Base-by-base conservation (phyloP, 148 eudicot genomes). In the Gaultheria prostrata region DNA sequence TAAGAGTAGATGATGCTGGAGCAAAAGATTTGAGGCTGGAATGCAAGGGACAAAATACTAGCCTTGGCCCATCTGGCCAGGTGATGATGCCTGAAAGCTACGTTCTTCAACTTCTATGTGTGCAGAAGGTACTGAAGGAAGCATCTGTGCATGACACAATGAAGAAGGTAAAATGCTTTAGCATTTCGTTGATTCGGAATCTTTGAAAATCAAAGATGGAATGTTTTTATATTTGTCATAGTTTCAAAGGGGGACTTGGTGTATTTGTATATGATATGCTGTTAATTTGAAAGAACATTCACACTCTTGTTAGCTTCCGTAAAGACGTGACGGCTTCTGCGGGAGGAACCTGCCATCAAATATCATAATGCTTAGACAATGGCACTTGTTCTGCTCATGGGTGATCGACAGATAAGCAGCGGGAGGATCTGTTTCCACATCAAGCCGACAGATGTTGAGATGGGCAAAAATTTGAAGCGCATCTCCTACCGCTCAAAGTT, bases 51-150 rank as follows among this genome's bases (percentile, higher is more conserved):
- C 43, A 35, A 81, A 67, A 48, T 71, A 26, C 59, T 43, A 75
- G 57, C 43, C 65, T 45, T 28, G 69, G 78, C 56, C 82, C 46
- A 84, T 50, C 84, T 71, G 77, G 69, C 78, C 86, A 77, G 80
- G 84, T 77, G 46, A 80, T 78, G 85, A 54, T 86, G 82, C 84
- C 78, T 70, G 84, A 77, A 77, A 76, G 89, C 78, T 84, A 69
- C 71, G 82, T 82, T 26, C 86, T 76, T 82, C 89, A 87, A 78
- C 86, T 87, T 77, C 69, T 81, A 49, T 80, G 61, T 3, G 81
- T 84, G 78, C 84, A 86, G 74, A 76, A 83, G 59, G 78, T 86
- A 30, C 50, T 83, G 13, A 83, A 80, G 59, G 84, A 84, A 45
- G 82, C 86, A 80, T 54, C 80, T 20, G 80, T 11, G 30, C 80